Evolutionary conservation across 495 filamentous ascomycete genomes (phyloP), one percentile per base, ranked within the genome.

Genomic region (Astrocystis sublimbata): DNA sequence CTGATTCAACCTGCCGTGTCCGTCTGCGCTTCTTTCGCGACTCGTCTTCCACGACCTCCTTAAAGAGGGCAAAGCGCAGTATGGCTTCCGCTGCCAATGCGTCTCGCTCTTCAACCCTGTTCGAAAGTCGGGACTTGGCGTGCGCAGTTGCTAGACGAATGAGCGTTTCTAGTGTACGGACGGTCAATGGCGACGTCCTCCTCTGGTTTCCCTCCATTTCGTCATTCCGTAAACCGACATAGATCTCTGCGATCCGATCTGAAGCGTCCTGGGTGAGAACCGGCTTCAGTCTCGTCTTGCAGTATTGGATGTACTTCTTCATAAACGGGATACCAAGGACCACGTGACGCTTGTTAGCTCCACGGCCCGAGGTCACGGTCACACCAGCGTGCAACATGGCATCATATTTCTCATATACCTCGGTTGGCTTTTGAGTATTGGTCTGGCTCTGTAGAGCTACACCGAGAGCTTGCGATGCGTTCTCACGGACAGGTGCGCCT

Each of bases 281-380:
- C 4, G 94, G 94, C 85, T 92, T 93, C 68, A 97, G 84, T 72
- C 94, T 80, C 28, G 86, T 88, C 77, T 98, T 98, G 66, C 96
- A 93, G 74, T 99, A 99, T 72, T 99, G 94, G 61, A 99, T 92
- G 74, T 97, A 99, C 76, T 99, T 99, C 81, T 98, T 98, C 77
- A 99, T 92, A 79, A 99, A 99, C 1, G 93, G 92, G 60, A 99
- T 97, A 76, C 90, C 94, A 58, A 98, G 81, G n/a, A 99, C 91
- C 73, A 97, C 92, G 36, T 88, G 83, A 61, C 89, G 88, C 75
- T 91, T 90, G 69, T 83, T 85, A 8, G 84, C 70, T 19, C 89
- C 89, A 26, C 92, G 88, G 21, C 88, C 87, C 28, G 84, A 83
- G 9, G 86, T 88, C 35, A 90, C 76, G 30, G 87, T 90, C 54